These are phyloP conservation scores for Exserohilum rostratum DNA, from an alignment of 2,329 filamentous ascomycete species.

Conservation along the genomic window DNA sequence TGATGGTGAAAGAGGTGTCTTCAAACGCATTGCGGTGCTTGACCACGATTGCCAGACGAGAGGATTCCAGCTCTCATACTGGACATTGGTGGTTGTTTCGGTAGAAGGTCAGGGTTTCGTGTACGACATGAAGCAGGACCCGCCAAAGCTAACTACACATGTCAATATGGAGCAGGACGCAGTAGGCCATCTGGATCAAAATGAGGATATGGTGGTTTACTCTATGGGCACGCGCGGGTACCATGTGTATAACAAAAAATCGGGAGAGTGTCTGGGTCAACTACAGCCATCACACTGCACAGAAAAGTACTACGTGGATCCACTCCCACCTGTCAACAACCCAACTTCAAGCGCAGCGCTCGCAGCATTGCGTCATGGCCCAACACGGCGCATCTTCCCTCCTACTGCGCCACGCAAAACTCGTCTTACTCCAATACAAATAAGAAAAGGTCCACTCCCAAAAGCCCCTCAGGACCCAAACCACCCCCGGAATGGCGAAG, in stretches of 20 bases:
- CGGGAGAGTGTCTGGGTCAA: conserved; percentile 2
- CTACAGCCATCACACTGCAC: conserved; percentile 10
- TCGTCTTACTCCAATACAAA: conserved; percentile 2
- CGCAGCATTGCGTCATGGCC: not conserved
- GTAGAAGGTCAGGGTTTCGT: conserved; percentile 12
- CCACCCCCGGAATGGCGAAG: not conserved
- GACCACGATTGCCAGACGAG: conserved; percentile 10
- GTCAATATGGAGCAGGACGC: conserved; percentile 9
- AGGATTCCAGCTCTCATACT: conserved; percentile 15
- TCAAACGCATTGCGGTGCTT: conserved; percentile 2
- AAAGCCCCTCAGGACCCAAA: conserved; percentile 1
- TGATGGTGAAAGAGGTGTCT: conserved; percentile 6
- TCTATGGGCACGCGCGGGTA: conserved; percentile 12
- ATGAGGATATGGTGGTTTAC: conserved; percentile 9
- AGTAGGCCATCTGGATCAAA: conserved; percentile 13
- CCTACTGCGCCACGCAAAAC: conserved; percentile 1
- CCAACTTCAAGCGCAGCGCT: not conserved
- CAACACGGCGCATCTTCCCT: conserved; percentile 1
- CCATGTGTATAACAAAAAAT: conserved; percentile 11
- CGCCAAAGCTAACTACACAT: conserved; percentile 7
- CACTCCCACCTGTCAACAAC: not conserved
- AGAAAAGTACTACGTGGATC: conserved; percentile 4
- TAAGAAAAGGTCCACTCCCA: conserved; percentile 2
- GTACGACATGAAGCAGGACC: conserved; percentile 11
- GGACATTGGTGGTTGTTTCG: conserved; percentile 9